A percentile compares a stretch with the other conserved stretches of the same genome.
phyloP scores from a whole-genome alignment of 2,329 filamentous ascomycete species.

The Exophiala alcalophila region DNA sequence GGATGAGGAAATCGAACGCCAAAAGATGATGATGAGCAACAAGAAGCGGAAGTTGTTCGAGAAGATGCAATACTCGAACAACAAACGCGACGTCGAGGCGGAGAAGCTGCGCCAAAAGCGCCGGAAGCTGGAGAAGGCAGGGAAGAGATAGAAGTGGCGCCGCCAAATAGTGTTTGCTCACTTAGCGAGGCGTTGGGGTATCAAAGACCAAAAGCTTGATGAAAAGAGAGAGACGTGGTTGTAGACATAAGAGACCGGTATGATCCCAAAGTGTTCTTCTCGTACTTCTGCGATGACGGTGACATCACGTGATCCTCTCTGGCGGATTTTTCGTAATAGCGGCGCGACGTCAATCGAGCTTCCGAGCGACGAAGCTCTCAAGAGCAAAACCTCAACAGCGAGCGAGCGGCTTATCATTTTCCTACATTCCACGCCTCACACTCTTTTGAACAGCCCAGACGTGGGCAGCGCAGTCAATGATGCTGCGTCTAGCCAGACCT shows the following conservation, averaged over 20 bases:
- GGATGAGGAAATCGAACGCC: conserved; percentile 82
- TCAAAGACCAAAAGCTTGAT: not conserved
- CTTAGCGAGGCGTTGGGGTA: conserved; percentile 13
- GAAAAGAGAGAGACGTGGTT: no score
- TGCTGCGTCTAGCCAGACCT: conserved; percentile 30
- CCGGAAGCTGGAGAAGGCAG: conserved; percentile 69
- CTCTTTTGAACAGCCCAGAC: conserved; percentile 12
- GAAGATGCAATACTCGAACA: conserved; percentile 96
- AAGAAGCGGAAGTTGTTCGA: conserved; percentile 97
- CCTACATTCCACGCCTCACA: conserved; percentile 5
- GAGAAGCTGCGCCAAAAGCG: conserved; percentile 84
- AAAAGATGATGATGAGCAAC: conserved; percentile 97
- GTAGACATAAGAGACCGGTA: no score
- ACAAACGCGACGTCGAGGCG: conserved; percentile 86
- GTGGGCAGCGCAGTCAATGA: conserved; percentile 24
- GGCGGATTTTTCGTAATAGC: conserved; percentile 1
- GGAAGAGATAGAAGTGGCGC: conserved; percentile 7
- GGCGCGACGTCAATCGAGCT: conserved; percentile 7
- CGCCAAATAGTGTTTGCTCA: not conserved
- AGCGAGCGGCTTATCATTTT: conserved; percentile 4
- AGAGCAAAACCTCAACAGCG: conserved; percentile 10
- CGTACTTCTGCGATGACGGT: not conserved
- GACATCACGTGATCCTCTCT: not conserved
- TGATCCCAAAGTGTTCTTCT: no score
- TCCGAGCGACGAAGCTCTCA: conserved; percentile 8